Evolutionary conservation across 164 flowering plant genomes (phyloP).

Genomic region (Magnolia kwangsiensis): DNA sequence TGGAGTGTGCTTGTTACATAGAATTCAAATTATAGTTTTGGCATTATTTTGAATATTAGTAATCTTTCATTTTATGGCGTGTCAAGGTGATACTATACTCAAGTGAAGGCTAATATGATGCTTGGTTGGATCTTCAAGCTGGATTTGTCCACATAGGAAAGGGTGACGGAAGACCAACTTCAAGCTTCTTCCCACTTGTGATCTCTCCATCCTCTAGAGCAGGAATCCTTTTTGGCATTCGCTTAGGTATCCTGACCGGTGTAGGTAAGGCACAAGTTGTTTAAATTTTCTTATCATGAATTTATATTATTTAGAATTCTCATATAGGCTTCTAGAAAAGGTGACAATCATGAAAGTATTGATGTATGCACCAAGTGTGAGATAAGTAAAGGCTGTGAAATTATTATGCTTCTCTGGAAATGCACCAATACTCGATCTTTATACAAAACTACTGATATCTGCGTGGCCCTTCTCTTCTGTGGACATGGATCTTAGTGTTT

Average conservation of each 20-base stretch:
- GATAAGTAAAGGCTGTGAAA: background rate
- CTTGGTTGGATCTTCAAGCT: constrained; percentile 95
- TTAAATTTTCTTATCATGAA: background rate
- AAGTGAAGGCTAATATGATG: constrained; percentile 87
- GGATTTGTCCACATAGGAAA: constrained; percentile 75
- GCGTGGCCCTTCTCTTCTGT: too few species aligned
- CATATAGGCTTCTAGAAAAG: background rate
- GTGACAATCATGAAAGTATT: constrained; percentile 4
- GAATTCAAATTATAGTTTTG: too few species aligned
- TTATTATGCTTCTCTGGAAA: too few species aligned
- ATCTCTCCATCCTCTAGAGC: constrained; percentile 76
- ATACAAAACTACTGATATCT: too few species aligned
- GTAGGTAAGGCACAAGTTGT: constrained; percentile 39
- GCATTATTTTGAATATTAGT: background rate
- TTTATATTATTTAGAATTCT: background rate
- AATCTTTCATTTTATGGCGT: background rate
- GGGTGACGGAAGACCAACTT: constrained; percentile 68
- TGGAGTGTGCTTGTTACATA: background rate
- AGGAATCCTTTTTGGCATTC: constrained; percentile 73
- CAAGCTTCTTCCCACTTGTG: constrained; percentile 75
- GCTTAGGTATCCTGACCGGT: constrained; percentile 36
- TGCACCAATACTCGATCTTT: too few species aligned
- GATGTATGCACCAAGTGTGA: background rate
- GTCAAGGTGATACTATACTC: constrained; percentile 73
- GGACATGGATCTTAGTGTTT: too few species aligned